A percentile compares a stretch with the other conserved stretches of the same genome.
These are phyloP conservation scores for Conoideocrella luteorostrata DNA, from an alignment of 2,329 filamentous ascomycete genomes.

Conservation along the genomic window DNA sequence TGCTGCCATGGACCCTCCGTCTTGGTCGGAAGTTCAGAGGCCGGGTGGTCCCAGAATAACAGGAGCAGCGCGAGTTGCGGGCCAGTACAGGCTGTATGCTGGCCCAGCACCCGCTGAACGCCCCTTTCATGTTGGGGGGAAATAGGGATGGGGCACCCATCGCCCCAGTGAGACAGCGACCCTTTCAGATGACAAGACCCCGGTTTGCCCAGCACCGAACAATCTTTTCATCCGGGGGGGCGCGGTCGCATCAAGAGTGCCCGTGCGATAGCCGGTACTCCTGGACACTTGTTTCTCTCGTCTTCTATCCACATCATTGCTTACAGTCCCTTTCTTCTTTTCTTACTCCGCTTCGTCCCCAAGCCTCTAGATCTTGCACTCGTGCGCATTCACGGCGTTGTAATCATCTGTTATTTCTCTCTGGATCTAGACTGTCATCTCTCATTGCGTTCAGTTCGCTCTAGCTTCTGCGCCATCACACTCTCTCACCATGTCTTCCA, in stretches of 20 bases:
- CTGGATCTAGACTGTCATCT: too few relatives aligned
- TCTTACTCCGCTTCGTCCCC: slow-evolving; percentile 3
- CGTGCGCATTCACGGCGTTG: too few relatives aligned
- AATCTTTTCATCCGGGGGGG: not conserved
- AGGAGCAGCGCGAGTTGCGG: not conserved
- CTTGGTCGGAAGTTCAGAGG: slow-evolving; percentile 19
- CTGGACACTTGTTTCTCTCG: not conserved
- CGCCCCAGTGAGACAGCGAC: not conserved
- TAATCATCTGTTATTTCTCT: too few relatives aligned
- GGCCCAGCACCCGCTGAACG: too few relatives aligned
- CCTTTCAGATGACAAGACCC: not conserved
- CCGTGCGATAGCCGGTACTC: too few relatives aligned
- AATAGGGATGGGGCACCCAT: not conserved
- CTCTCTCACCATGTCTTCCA: slow-evolving; percentile 20
- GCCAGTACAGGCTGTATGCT: too few relatives aligned
- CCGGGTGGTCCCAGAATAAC: slow-evolving; percentile 17
- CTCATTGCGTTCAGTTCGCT: not conserved
- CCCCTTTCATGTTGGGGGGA: too few relatives aligned
- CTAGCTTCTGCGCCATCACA: not conserved
- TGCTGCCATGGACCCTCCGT: not conserved
- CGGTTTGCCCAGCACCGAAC: not conserved
- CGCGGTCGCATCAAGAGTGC: too few relatives aligned
- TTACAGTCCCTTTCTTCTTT: not conserved
- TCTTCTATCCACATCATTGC: slow-evolving; percentile 6
- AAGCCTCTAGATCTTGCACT: slow-evolving; percentile 1